phyloP scores from a whole-genome alignment of 2,329 filamentous ascomycete genomes.

The Fusarium poae region DNA sequence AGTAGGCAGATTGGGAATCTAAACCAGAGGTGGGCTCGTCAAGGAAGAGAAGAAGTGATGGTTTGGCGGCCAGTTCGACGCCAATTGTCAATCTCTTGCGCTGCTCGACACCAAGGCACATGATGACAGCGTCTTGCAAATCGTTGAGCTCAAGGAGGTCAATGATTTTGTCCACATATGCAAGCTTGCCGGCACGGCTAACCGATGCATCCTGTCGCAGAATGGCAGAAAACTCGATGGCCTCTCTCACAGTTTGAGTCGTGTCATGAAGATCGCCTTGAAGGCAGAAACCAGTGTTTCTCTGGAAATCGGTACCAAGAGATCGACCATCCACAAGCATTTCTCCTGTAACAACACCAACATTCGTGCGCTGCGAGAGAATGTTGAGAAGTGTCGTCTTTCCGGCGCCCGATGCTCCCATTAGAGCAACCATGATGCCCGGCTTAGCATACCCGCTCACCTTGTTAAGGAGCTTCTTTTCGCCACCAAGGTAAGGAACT shows the following conservation, averaged over 20 bases:
- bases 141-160: slow-evolving; percentile 73
- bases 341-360: slow-evolving; percentile 79
- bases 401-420: slow-evolving; percentile 85
- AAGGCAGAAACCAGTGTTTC: slow-evolving; percentile 76
- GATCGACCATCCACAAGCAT: slow-evolving; percentile 81
- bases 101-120: slow-evolving; percentile 70
- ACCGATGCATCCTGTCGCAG: slow-evolving; percentile 70
- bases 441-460: slow-evolving; percentile 85
- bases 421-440: slow-evolving; percentile 82
- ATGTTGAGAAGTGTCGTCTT: slow-evolving; percentile 88
- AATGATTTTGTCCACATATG: slow-evolving; percentile 74
- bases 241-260: slow-evolving; percentile 73
- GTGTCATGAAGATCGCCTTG: slow-evolving; percentile 75
- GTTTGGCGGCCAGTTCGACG: slow-evolving; percentile 66
- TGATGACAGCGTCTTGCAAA: slow-evolving; percentile 71
- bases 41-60: slow-evolving; percentile 70
- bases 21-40: slow-evolving; percentile 71
- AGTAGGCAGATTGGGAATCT: slow-evolving; percentile 68
- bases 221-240: slow-evolving; percentile 73
- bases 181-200: slow-evolving; percentile 70
- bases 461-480: slow-evolving; percentile 55
- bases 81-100: slow-evolving; percentile 67
- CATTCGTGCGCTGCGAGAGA: slow-evolving; percentile 76
- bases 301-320: slow-evolving; percentile 79
- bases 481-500: slow-evolving; percentile 64